Conservation (phyloP, 1,284 basidiomycete species). For the Ceratobasidium sp. region DNA sequence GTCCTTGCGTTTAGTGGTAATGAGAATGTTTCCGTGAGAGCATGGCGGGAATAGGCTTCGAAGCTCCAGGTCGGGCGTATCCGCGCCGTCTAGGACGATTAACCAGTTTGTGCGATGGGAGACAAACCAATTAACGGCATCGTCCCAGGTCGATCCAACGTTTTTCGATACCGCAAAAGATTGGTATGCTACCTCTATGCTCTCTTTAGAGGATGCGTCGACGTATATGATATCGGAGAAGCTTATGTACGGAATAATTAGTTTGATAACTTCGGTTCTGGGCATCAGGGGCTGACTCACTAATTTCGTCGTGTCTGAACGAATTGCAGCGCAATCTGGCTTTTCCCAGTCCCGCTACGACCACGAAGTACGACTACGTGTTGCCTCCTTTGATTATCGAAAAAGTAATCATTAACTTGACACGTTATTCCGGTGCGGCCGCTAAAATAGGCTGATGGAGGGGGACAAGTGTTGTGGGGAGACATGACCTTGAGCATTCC, state of each 20-base stretch:
- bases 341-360: neutral
- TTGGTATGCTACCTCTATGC: neutral
- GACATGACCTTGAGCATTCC: too few species aligned
- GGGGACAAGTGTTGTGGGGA: neutral
- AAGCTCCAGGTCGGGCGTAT: neutral
- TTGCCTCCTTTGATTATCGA: neutral
- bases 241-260: neutral
- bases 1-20: slow-evolving; percentile 3
- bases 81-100: neutral
- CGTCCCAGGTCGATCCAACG: neutral
- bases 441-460: slow-evolving; percentile 4
- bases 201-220: slow-evolving; percentile 1
- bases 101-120: neutral
- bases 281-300: neutral
- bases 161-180: neutral
- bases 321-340: neutral
- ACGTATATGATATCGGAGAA: slow-evolving; percentile 16
- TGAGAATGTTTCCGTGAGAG: slow-evolving; percentile 8
- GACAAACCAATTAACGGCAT: neutral
- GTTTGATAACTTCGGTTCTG: neutral
- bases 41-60: slow-evolving; percentile 2
- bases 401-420: neutral
- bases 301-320: neutral
- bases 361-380: neutral
- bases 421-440: neutral